Conservation (phyloP, 441 rosid species). For the Erodium texanum region DNA sequence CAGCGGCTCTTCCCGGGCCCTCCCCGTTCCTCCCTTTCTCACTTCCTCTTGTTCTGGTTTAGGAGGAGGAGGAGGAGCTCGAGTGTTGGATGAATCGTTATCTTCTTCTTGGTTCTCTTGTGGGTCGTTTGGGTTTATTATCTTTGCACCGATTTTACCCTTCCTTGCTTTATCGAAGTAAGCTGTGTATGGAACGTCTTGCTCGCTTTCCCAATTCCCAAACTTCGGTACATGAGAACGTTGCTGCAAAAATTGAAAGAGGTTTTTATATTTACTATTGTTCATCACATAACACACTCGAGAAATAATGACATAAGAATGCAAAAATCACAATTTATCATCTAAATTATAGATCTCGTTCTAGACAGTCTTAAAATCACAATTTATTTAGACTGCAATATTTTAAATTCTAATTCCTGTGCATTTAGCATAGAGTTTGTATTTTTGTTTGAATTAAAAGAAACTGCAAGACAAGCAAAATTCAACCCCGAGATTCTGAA, state of each 20-base stretch:
- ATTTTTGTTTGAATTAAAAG: no score
- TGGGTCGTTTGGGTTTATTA: constrained; percentile 65
- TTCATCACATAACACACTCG: no score
- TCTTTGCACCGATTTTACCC: constrained; percentile 43
- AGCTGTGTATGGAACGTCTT: constrained; percentile 69
- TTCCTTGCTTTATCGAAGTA: constrained; percentile 76
- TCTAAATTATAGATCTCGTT: no score
- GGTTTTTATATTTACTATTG: no score
- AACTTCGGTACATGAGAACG: constrained; percentile 63
- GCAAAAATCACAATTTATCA: no score
- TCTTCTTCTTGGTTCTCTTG: constrained; percentile 41
- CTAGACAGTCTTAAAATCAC: no score
- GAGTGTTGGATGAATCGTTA: constrained; percentile 25
- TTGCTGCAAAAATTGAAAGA: constrained; percentile 34
- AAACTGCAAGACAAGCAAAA: no score
- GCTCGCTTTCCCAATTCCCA: constrained; percentile 80
- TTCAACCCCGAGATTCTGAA: no score
- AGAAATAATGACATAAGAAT: no score
- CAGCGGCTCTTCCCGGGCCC: constrained; percentile 36
- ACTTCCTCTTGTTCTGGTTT: constrained; percentile 33
- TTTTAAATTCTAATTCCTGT: no score
- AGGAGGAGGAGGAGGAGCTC: constrained; percentile 31
- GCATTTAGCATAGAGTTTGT: no score
- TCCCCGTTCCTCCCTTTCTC: constrained; percentile 16
- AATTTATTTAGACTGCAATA: no score